Conservation (phyloP, 345 rosid species). For the Lumnitzera littorea region DNA sequence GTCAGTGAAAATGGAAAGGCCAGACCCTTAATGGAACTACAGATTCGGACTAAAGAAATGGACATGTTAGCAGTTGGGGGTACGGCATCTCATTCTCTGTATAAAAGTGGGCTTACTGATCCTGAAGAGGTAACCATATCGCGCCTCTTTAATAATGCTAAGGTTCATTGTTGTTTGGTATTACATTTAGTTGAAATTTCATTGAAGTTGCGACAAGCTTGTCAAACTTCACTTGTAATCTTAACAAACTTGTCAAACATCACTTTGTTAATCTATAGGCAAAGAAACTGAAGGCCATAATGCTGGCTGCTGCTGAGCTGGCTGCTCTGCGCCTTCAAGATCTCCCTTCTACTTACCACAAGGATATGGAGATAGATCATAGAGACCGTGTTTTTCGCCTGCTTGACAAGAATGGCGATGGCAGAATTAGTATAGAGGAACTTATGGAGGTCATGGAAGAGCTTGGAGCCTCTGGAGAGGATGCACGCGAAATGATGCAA, state of each 20-base stretch:
- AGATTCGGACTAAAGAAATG: constrained; percentile 80
- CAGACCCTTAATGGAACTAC: constrained; percentile 87
- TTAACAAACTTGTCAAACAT: no score
- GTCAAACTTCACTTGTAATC: no score
- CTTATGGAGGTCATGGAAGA: constrained; percentile 96
- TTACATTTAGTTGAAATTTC: no score
- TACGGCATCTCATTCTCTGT: constrained; percentile 81
- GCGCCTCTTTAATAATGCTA: neutral
- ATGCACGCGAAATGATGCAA: constrained; percentile 89
- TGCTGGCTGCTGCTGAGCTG: constrained; percentile 95
- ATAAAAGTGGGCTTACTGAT: constrained; percentile 79
- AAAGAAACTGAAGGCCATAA: constrained; percentile 77
- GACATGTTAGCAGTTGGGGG: constrained; percentile 77
- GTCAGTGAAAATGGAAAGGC: constrained; percentile 49
- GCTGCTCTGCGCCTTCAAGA: constrained; percentile 89
- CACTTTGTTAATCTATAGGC: constrained; percentile 28
- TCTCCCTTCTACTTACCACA: constrained; percentile 44
- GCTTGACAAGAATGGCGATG: constrained; percentile 86
- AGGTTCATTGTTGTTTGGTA: neutral
- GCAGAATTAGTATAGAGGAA: constrained; percentile 92
- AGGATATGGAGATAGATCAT: constrained; percentile 37
- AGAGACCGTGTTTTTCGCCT: constrained; percentile 66
- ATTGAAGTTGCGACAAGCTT: no score
- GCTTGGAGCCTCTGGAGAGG: constrained; percentile 92
- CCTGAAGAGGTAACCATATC: constrained; percentile 61